Conservation (phyloP, 2,329 filamentous ascomycete species). For the Colletotrichum sp. region DNA sequence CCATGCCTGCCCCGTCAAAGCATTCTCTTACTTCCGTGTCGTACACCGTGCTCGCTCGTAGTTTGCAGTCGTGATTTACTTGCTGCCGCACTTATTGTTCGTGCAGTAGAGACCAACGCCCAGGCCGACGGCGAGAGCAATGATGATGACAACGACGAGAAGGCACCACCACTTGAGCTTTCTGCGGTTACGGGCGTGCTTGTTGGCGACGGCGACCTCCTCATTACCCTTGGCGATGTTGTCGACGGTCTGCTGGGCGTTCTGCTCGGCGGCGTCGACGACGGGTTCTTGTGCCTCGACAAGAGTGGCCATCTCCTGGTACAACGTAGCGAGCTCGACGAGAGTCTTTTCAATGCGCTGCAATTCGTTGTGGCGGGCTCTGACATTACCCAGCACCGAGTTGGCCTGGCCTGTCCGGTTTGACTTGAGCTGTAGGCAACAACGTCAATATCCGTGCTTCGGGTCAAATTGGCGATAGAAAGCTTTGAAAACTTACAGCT, state of each 20-base stretch:
- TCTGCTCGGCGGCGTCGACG: slow-evolving; percentile 66
- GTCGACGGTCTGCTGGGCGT: slow-evolving; percentile 68
- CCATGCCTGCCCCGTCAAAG: background rate
- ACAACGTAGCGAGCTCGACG: slow-evolving; percentile 71
- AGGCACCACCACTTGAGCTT: slow-evolving; percentile 86
- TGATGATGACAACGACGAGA: slow-evolving; percentile 63
- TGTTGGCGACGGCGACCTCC: slow-evolving; percentile 72
- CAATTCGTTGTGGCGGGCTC: slow-evolving; percentile 83
- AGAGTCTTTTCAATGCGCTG: slow-evolving; percentile 80
- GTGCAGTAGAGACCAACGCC: slow-evolving; percentile 38
- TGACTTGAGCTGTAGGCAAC: slow-evolving; percentile 65
- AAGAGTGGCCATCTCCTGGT: slow-evolving; percentile 75
- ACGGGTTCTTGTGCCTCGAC: slow-evolving; percentile 74
- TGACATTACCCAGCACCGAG: slow-evolving; percentile 77
- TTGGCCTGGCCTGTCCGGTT: slow-evolving; percentile 77
- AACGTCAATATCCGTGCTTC: background rate
- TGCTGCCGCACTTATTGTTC: background rate
- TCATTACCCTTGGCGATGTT: slow-evolving; percentile 73
- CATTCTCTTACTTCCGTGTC: background rate
- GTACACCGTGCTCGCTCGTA: background rate
- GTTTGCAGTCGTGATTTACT: background rate
- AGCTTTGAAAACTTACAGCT: slow-evolving; percentile 61
- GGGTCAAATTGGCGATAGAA: background rate
- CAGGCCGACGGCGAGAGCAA: slow-evolving; percentile 60
- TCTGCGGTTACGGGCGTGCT: slow-evolving; percentile 68